Conservation (phyloP, 306 rosid genomes). For the Cicer arietinum region DNA sequence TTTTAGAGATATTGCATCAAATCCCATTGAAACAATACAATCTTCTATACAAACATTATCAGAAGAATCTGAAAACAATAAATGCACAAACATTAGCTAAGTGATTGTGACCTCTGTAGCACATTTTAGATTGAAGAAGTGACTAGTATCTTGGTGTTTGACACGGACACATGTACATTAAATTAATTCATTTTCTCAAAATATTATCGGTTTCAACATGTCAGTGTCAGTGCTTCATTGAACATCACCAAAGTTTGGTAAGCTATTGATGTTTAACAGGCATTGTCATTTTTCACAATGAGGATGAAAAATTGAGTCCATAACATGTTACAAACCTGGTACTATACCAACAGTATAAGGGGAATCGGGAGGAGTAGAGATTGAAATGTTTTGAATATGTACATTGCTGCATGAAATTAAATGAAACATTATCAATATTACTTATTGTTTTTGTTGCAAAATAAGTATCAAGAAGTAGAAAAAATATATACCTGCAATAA, state of each 20-base stretch:
- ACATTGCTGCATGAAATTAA: conserved; percentile 75
- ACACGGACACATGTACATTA: too few species aligned
- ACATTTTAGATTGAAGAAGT: too few species aligned
- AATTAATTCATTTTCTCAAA: too few species aligned
- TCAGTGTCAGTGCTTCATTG: too few species aligned
- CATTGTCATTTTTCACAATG: conserved; percentile 21
- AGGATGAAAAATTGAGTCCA: conserved; percentile 10
- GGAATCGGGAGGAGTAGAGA: conserved; percentile 77
- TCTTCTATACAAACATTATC: conserved; percentile 89
- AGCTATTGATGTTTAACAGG: conserved; percentile 4
- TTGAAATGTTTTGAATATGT: conserved; percentile 77
- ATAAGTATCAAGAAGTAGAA: conserved; percentile 34
- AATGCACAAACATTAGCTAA: conserved; percentile 35
- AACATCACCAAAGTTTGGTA: neutral
- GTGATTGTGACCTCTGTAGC: neutral
- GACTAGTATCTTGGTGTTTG: too few species aligned
- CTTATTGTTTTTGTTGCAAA: neutral
- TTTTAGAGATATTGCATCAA: conserved; percentile 87
- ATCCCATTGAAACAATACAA: conserved; percentile 71
- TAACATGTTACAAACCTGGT: conserved; percentile 71
- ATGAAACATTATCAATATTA: conserved; percentile 29
- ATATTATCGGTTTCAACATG: too few species aligned
- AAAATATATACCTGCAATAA: conserved; percentile 85
- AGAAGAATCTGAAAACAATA: conserved; percentile 81
- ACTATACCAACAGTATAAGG: conserved; percentile 87